These are phyloP conservation scores for Colletotrichum sp. DNA, from an alignment of 2,329 filamentous ascomycete genomes.

Conservation along the genomic window DNA sequence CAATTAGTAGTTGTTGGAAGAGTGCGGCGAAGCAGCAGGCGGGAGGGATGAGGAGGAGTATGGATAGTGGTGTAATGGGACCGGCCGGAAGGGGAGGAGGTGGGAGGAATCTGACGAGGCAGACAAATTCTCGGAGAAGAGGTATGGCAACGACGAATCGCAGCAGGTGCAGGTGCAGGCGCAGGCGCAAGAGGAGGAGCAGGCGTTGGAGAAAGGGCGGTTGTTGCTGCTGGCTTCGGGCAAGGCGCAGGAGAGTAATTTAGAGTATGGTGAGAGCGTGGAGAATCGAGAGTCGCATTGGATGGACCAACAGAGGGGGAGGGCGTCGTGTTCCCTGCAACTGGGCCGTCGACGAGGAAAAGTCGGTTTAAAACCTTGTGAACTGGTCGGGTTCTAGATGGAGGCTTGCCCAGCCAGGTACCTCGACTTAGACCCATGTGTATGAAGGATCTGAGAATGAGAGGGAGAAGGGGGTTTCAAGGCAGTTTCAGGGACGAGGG, in stretches of 20 bases:
- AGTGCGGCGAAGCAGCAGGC: slow-evolving; percentile 8
- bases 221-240: neutral
- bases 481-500: slow-evolving; percentile 16
- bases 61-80: slow-evolving; percentile 16
- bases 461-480: slow-evolving; percentile 21
- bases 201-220: neutral
- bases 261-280: slow-evolving; percentile 21
- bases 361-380: slow-evolving; percentile 35
- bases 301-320: slow-evolving; percentile 16
- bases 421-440: slow-evolving; percentile 18
- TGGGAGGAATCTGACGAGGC: neutral
- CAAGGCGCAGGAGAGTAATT: slow-evolving; percentile 17
- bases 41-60: neutral
- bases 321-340: slow-evolving; percentile 18
- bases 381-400: slow-evolving; percentile 12
- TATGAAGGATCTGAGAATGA: slow-evolving; percentile 15
- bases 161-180: neutral
- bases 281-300: slow-evolving; percentile 15
- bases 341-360: slow-evolving; percentile 33
- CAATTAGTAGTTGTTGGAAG: slow-evolving; percentile 21
- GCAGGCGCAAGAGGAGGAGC: neutral
- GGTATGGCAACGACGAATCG: neutral
- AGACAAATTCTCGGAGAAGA: neutral
- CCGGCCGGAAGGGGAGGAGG: slow-evolving; percentile 4
- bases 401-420: slow-evolving; percentile 17